Evolutionary conservation across 306 rosid species (phyloP), one percentile per base, ranked within the genome.

Genomic region (Crotalaria pallida): DNA sequence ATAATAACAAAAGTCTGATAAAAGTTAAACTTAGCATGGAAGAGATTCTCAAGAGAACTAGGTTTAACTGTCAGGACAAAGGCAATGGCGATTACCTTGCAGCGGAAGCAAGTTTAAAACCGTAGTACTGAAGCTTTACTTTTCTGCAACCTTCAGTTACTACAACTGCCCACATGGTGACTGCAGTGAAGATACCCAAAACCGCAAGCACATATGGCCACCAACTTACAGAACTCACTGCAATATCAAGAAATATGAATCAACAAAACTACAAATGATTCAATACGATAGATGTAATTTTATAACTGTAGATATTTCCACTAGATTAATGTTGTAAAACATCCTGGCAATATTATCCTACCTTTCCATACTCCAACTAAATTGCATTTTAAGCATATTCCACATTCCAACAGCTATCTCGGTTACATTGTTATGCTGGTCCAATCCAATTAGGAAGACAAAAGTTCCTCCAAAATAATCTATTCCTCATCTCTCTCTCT

Each of bases 161-260:
- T 69, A 94, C 97, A 71, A 94, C 99, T 27, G 99, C 99, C 97
- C 96, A 94, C 99, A 91, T 91, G 16, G 99, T 91, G 78, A 94
- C 99, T 4, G 81, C 15, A 9, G 97, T 94, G 77, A 94, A 94
- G 81, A 94, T 83, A 13, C 96, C 96, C 86, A 89, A 63, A 18
- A 94, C 83, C 17, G 87, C 92, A 69, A 84, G 84, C 55, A 86
- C 57, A 63, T 88, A 94, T 0, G 95, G 95, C 80, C 84, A 82
- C 96, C 97, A 88, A 75, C 80, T 80, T 52, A 88, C 79, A 65
- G 79, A 43, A 79, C 85, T 78, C 75, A 89, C 99, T 94, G 88
- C 79, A 83, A 81, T 51, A 72, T 57, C 27, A 47, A 62, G 60
- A 75, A 57, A 50, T 49, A 65, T 18, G n/a, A 76, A 44, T 69